These are phyloP conservation scores for Leccinum arenicola DNA, from an alignment of 768 basidiomycete genomes.

Conservation along the genomic window DNA sequence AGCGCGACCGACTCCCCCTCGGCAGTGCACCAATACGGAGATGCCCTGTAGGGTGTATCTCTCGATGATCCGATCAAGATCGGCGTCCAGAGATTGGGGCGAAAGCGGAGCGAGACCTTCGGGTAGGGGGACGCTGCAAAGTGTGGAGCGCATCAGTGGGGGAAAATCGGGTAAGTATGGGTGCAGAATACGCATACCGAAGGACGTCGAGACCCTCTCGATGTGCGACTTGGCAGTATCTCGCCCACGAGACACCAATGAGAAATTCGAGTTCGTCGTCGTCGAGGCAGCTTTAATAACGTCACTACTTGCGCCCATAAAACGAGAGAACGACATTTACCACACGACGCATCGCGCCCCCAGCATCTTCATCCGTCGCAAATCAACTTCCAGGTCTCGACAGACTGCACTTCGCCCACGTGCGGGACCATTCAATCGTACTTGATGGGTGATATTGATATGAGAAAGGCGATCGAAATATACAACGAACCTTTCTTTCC, in stretches of 20 bases:
- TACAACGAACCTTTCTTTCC: slow-evolving; percentile 77
- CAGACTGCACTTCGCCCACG: slow-evolving; percentile 81
- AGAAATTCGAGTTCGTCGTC: slow-evolving; percentile 80
- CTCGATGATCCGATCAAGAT: slow-evolving; percentile 63
- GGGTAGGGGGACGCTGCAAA: slow-evolving; percentile 74
- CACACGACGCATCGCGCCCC: slow-evolving; percentile 84
- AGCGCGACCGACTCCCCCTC: slow-evolving; percentile 92
- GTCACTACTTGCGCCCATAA: background rate
- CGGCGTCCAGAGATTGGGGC: slow-evolving; percentile 56
- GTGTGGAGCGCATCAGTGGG: background rate
- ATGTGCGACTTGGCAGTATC: slow-evolving; percentile 64
- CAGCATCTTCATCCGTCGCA: slow-evolving; percentile 67
- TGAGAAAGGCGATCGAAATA: background rate
- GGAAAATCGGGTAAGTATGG: too few relatives aligned
- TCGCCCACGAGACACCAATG: slow-evolving; percentile 75
- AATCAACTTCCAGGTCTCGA: slow-evolving; percentile 74
- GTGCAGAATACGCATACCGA: slow-evolving; percentile 42
- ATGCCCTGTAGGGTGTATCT: slow-evolving; percentile 71
- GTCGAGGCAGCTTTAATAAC: slow-evolving; percentile 66
- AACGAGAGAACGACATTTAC: slow-evolving; percentile 34
- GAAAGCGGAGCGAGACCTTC: slow-evolving; percentile 82
- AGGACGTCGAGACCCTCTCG: slow-evolving; percentile 75
- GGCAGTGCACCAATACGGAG: slow-evolving; percentile 82
- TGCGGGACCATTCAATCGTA: slow-evolving; percentile 70
- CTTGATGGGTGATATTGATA: slow-evolving; percentile 32